A percentile compares a stretch with the other conserved stretches of the same genome.
phyloP scores from a whole-genome alignment of 2,329 filamentous ascomycete genomes.

The Apiospora aurea region DNA sequence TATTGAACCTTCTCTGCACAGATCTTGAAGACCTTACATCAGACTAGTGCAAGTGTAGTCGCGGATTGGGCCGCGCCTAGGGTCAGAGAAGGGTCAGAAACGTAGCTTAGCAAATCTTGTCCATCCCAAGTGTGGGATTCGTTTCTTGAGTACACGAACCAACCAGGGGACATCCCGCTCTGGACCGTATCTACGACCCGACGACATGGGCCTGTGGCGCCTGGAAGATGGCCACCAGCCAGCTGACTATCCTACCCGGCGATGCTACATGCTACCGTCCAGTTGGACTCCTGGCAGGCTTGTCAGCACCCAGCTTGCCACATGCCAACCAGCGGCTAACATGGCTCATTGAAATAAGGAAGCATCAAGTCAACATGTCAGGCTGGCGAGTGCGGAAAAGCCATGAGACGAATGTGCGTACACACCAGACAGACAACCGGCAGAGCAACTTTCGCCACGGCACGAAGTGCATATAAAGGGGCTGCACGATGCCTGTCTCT shows the following conservation, averaged over 20 bases:
- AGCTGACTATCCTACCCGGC: neutral
- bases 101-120: neutral
- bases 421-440: neutral
- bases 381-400: neutral
- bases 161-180: neutral
- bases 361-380: neutral
- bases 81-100: neutral
- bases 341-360: neutral
- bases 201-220: neutral
- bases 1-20: neutral
- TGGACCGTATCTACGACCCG: neutral
- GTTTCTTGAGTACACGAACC: neutral
- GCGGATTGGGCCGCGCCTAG: neutral
- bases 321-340: neutral
- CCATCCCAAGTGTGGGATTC: neutral
- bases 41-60: neutral
- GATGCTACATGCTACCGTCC: neutral
- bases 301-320: neutral
- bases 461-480: too few species aligned
- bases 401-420: neutral
- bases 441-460: neutral
- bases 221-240: neutral
- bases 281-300: too few species aligned
- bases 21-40: neutral
- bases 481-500: neutral